Percentiles rank a stretch among this genome's conserved stretches.
phyloP scores from a whole-genome alignment of 106 monocot genomes.

The Triglochin maritima region DNA sequence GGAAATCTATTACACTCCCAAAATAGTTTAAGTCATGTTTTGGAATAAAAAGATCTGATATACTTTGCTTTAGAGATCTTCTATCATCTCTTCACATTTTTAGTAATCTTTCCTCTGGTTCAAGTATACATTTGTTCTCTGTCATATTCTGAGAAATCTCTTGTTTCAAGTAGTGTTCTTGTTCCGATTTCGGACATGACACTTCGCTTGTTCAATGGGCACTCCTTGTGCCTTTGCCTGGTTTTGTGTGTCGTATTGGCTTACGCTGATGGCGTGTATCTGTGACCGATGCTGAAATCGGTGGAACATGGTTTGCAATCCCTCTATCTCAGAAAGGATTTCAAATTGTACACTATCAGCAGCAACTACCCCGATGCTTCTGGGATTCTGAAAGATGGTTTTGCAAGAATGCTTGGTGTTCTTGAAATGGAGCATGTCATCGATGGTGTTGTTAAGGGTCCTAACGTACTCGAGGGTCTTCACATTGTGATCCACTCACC shows the following conservation, averaged over 20 bases:
- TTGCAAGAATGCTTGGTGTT: slow-evolving; percentile 43
- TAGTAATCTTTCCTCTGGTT: too few relatives aligned
- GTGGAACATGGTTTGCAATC: slow-evolving; percentile 33
- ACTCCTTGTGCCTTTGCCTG: background rate
- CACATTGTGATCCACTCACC: slow-evolving; percentile 38
- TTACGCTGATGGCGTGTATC: slow-evolving; percentile 24
- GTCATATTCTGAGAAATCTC: too few relatives aligned
- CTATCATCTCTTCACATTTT: too few relatives aligned
- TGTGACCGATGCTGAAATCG: slow-evolving; percentile 77
- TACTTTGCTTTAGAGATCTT: too few relatives aligned
- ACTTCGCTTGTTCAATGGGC: background rate
- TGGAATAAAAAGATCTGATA: too few relatives aligned
- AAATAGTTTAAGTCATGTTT: too few relatives aligned
- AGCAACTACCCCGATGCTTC: slow-evolving; percentile 51
- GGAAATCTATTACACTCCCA: too few relatives aligned
- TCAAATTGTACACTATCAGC: slow-evolving; percentile 38
- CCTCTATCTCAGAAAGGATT: slow-evolving; percentile 39
- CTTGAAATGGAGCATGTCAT: slow-evolving; percentile 26
- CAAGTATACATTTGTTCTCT: too few relatives aligned
- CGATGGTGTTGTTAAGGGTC: slow-evolving; percentile 13
- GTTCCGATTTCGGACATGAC: too few relatives aligned
- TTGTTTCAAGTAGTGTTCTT: too few relatives aligned
- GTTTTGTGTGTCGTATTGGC: background rate
- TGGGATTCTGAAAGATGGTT: slow-evolving; percentile 55
- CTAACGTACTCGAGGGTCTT: slow-evolving; percentile 35